A percentile compares a stretch with the other conserved stretches of the same genome.
Evolutionary conservation across 2,329 filamentous ascomycete species (phyloP).

Genomic region (Colletotrichum sp.): DNA sequence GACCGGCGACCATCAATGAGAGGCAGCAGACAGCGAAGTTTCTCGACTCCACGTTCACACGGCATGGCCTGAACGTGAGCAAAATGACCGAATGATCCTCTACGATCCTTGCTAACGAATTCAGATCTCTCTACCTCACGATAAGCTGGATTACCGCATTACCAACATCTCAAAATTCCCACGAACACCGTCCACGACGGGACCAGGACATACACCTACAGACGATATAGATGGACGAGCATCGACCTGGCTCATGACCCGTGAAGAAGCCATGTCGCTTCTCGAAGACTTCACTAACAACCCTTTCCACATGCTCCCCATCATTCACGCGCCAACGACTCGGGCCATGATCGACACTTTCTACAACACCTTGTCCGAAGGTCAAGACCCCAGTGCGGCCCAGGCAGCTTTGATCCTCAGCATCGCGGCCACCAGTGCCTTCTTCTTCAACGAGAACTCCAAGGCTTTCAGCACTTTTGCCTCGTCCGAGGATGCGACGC

Average conservation of each 20-base stretch:
- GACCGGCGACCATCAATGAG: neutral
- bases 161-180: neutral
- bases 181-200: neutral
- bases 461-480: neutral
- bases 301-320: slow-evolving; percentile 28
- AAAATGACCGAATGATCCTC: neutral
- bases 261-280: slow-evolving; percentile 28
- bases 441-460: slow-evolving; percentile 27
- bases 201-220: neutral
- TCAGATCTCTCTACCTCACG: neutral
- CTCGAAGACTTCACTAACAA: slow-evolving; percentile 31
- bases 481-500: neutral
- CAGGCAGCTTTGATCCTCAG: slow-evolving; percentile 29
- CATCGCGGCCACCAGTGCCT: slow-evolving; percentile 32
- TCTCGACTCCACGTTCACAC: slow-evolving; percentile 6
- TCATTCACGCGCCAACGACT: slow-evolving; percentile 29
- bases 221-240: neutral
- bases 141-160: neutral
- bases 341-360: slow-evolving; percentile 22
- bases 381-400: slow-evolving; percentile 19
- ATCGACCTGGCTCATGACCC: slow-evolving; percentile 23
- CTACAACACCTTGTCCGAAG: slow-evolving; percentile 22
- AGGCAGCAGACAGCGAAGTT: slow-evolving; percentile 10
- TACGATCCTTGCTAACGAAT: neutral
- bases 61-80: neutral